phyloP scores from a whole-genome alignment of 2,329 filamentous ascomycete species.

The Leptosphaerulina australis region DNA sequence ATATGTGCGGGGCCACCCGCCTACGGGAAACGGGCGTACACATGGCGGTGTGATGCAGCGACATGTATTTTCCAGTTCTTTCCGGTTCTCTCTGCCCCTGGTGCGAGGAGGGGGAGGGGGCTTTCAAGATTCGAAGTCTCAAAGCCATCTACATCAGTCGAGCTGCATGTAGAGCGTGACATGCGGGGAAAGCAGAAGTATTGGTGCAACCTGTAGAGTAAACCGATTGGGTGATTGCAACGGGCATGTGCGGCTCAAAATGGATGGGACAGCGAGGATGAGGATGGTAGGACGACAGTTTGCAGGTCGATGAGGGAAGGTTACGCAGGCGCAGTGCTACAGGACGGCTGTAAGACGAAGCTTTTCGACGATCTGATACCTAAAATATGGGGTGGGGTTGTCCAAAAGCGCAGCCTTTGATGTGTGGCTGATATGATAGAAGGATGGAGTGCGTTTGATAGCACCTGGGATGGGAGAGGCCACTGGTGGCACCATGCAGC shows the following conservation, averaged over 20 bases:
- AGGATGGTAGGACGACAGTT: slow-evolving; percentile 16
- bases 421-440: background rate
- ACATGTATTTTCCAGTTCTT: slow-evolving; percentile 3
- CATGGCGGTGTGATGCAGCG: slow-evolving; percentile 9
- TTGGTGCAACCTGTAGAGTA: slow-evolving; percentile 23
- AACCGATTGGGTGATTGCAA: slow-evolving; percentile 4
- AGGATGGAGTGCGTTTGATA: slow-evolving; percentile 3
- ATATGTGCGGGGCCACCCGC: slow-evolving; percentile 7
- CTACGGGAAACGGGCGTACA: background rate
- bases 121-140: slow-evolving; percentile 6
- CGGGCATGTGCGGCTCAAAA: slow-evolving; percentile 22
- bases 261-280: slow-evolving; percentile 15
- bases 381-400: background rate
- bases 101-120: no score
- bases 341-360: slow-evolving; percentile 5
- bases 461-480: slow-evolving; percentile 12
- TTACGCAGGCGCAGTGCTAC: slow-evolving; percentile 14
- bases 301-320: slow-evolving; percentile 8
- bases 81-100: no score
- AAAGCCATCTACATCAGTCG: slow-evolving; percentile 8
- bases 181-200: slow-evolving; percentile 19
- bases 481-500: slow-evolving; percentile 15
- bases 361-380: background rate
- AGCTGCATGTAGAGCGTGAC: slow-evolving; percentile 20
- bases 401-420: no score